Conservation (phyloP, 2,329 filamentous ascomycete genomes). For the Coniochaeta hoffmannii region DNA sequence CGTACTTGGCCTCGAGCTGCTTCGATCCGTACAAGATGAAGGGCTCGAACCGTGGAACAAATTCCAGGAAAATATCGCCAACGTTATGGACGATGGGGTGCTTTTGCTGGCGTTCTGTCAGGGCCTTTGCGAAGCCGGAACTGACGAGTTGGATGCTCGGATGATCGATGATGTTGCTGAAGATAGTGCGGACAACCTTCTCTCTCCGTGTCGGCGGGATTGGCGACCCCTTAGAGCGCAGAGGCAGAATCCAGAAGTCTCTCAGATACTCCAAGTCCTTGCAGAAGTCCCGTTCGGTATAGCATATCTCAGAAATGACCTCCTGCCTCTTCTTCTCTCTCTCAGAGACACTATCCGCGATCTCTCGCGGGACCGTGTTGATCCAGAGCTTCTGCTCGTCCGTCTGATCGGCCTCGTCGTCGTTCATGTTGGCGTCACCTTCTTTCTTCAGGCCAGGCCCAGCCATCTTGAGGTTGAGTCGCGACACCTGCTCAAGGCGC, state of each 20-base stretch:
- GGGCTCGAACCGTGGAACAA: slow-evolving; percentile 84
- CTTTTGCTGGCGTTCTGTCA: slow-evolving; percentile 87
- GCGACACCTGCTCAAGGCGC: slow-evolving; percentile 87
- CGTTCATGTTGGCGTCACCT: slow-evolving; percentile 51
- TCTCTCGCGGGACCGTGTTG: slow-evolving; percentile 92
- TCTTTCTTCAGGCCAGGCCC: slow-evolving; percentile 75
- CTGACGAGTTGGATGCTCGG: slow-evolving; percentile 83
- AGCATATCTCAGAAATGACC: slow-evolving; percentile 96
- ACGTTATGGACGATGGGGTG: slow-evolving; percentile 81
- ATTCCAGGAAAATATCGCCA: slow-evolving; percentile 91
- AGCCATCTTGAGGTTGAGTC: slow-evolving; percentile 78
- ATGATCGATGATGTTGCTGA: slow-evolving; percentile 85
- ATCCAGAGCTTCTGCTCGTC: slow-evolving; percentile 99
- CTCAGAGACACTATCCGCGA: slow-evolving; percentile 84
- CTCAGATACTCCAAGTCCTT: slow-evolving; percentile 96
- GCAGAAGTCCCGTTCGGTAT: slow-evolving; percentile 97
- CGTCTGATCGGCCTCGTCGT: slow-evolving; percentile 75
- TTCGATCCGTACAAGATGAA: slow-evolving; percentile 96
- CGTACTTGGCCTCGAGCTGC: slow-evolving; percentile 93
- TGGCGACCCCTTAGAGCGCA: slow-evolving; percentile 74
- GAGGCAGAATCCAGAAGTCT: slow-evolving; percentile 96
- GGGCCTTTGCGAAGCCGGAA: slow-evolving; percentile 74
- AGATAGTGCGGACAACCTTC: slow-evolving; percentile 87
- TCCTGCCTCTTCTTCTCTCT: slow-evolving; percentile 96
- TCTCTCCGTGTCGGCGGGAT: slow-evolving; percentile 84